These are phyloP conservation scores for Coemansia erecta DNA, from an alignment of 192 early-diverging fungal species.

Conservation along the genomic window DNA sequence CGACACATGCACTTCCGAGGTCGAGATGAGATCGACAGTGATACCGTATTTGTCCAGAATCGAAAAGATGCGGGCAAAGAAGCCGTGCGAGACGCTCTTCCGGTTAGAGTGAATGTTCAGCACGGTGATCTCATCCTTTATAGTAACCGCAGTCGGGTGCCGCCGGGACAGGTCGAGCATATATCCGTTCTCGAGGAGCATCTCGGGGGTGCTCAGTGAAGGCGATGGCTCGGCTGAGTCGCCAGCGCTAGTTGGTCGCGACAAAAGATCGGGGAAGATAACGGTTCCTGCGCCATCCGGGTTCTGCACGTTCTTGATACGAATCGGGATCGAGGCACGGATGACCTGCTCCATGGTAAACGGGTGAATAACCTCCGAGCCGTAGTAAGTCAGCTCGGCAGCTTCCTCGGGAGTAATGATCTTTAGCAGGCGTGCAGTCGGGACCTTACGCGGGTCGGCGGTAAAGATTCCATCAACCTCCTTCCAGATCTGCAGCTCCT, in stretches of 20 bases:
- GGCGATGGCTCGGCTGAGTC: constrained; percentile 55
- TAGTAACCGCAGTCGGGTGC: constrained; percentile 97
- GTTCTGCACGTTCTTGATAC: constrained; percentile 98
- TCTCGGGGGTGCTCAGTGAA: constrained; percentile 55
- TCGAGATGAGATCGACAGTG: constrained; percentile 90
- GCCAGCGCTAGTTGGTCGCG: constrained; percentile 52
- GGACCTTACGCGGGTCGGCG: constrained; percentile 96
- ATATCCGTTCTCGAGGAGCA: constrained; percentile 73
- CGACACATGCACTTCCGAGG: constrained; percentile 89
- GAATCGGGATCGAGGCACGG: constrained; percentile 92
- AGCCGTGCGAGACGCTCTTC: constrained; percentile 93
- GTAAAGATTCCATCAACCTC: constrained; percentile 99
- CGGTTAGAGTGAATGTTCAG: constrained; percentile 97
- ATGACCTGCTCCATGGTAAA: constrained; percentile 99
- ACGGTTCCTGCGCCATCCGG: constrained; percentile 90
- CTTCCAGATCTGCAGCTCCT: constrained; percentile 98
- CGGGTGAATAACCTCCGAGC: constrained; percentile 93
- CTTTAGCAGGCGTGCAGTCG: constrained; percentile 75
- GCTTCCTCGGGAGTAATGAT: constrained; percentile 98
- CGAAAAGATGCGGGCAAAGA: constrained; percentile 94
- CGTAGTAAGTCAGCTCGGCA: constrained; percentile 97
- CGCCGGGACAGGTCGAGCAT: constrained; percentile 67
- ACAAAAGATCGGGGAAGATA: constrained; percentile 79
- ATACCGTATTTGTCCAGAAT: constrained; percentile 91
- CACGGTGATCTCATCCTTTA: constrained; percentile 95